Evolutionary conservation across 257 asterid genomes (phyloP), one percentile per base, ranked within the genome.

Genomic region (Fraxinus cuspidata): DNA sequence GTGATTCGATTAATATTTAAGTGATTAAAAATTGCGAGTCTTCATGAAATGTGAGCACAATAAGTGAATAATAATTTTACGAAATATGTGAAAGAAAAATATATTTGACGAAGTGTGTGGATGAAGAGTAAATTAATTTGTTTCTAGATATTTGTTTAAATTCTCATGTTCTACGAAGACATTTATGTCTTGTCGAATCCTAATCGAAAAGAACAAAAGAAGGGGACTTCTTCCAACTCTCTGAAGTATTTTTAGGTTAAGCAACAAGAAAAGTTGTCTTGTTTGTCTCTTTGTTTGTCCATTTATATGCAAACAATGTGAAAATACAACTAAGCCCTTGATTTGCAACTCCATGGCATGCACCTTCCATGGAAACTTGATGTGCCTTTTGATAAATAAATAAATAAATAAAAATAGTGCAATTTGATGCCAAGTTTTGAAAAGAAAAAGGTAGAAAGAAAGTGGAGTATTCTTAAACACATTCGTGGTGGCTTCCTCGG

Each of bases 281-380:
- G 63, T 31, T 71, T 44, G 23, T 71, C 63, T 71, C 35, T 23
- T 71, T 71, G 68, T 60, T 25, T 25, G 32, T 60, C 32, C 32
- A 60, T 23, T 7, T 60, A 23, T 60, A 60, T 5, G 16, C 31
- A 60, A 60, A 23, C 2, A 60, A 4, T 71, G 37, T 25, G 53
- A 42, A 71, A 71, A 25, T 38, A 71, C 56, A 40, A 35, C 29
- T 40, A n/a, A 40, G 63, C 75, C 21, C n/a, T 71, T 71, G 51
- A n/a, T 71, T 28, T 23, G 34, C 29, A 18, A 56, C 49, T 13
- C 40, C 29, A 23, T 49, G 47, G n/a, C 51, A 29, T 27, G 42
- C 6, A 32, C 19, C 19, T 31, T n/a, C 25, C 3, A 56, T n/a
- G 27, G 18, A 5, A 56, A 56, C 3, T n/a, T 56, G 65, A 18